Percentiles rank a stretch among this genome's conserved stretches.
Conservation (phyloP, 768 basidiomycete genomes). For the Thelephora ganbajun region DNA sequence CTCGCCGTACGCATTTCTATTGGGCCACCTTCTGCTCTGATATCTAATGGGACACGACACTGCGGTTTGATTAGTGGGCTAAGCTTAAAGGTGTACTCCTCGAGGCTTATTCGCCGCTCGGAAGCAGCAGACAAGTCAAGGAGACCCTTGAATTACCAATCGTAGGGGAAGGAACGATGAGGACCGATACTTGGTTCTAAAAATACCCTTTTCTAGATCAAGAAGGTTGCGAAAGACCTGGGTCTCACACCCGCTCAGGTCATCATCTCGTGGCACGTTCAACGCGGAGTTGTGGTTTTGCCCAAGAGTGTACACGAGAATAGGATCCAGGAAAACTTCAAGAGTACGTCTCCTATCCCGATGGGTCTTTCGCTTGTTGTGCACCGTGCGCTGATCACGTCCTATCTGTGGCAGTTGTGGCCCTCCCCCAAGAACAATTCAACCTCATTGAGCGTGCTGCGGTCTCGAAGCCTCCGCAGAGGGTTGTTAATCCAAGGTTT, state of each 20-base stretch:
- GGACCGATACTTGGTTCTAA: background rate
- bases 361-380: background rate
- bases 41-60: background rate
- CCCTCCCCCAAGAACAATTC: conserved; percentile 24
- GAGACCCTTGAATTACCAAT: conserved; percentile 44
- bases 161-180: conserved; percentile 15
- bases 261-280: conserved; percentile 64
- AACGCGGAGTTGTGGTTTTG: conserved; percentile 60
- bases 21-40: background rate
- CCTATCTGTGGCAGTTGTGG: conserved; percentile 14
- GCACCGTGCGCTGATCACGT: background rate
- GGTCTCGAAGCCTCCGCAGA: conserved; percentile 36
- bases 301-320: conserved; percentile 67
- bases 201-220: conserved; percentile 21
- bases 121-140: conserved; percentile 43
- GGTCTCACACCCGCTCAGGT: conserved; percentile 65
- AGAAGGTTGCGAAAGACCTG: conserved; percentile 43
- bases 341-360: conserved; percentile 25
- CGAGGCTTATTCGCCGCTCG: conserved; percentile 69
- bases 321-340: conserved; percentile 56
- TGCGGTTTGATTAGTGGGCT: conserved; percentile 41
- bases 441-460: conserved; percentile 36
- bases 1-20: conserved; percentile 29
- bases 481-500: conserved; percentile 34
- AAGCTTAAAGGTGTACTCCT: conserved; percentile 50